phyloP scores from a whole-genome alignment of 148 eudicot species.

The Spergularia bocconei region DNA sequence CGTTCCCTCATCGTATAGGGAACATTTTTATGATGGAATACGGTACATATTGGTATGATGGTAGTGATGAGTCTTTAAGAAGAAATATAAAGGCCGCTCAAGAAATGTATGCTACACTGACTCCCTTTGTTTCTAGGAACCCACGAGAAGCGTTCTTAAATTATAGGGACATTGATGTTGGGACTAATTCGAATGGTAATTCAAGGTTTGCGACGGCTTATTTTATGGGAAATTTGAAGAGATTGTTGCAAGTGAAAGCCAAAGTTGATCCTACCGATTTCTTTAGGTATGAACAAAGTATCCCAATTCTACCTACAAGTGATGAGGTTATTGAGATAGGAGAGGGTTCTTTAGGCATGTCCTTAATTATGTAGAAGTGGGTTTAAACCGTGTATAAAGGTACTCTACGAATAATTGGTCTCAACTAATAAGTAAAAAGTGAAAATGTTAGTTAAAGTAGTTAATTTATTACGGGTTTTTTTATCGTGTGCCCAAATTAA shows the following conservation, averaged over 20 bases:
- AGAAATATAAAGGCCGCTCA: slow-evolving; percentile 17
- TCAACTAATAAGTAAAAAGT: too few species aligned
- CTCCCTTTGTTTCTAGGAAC: slow-evolving; percentile 30
- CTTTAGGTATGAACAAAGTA: slow-evolving; percentile 35
- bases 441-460: too few species aligned
- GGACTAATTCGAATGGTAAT: slow-evolving; percentile 21
- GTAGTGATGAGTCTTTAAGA: neutral
- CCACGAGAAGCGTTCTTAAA: slow-evolving; percentile 43
- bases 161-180: slow-evolving; percentile 38
- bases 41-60: slow-evolving; percentile 29
- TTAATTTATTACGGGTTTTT: too few species aligned
- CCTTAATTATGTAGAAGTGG: too few species aligned
- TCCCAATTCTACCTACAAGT: slow-evolving; percentile 1
- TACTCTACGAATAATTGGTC: too few species aligned
- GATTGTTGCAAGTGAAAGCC: slow-evolving; percentile 31
- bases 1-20: slow-evolving; percentile 38
- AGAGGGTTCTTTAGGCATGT: too few species aligned
- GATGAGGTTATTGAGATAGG: too few species aligned
- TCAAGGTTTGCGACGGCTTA: slow-evolving; percentile 30
- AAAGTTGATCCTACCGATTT: slow-evolving; percentile 35
- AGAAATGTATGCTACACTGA: slow-evolving; percentile 27
- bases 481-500: too few species aligned
- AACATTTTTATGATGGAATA: slow-evolving; percentile 34
- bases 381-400: too few species aligned
- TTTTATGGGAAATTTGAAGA: slow-evolving; percentile 32